phyloP scores from a whole-genome alignment of 129 eudicot genomes.

The Glebionis coronaria region DNA sequence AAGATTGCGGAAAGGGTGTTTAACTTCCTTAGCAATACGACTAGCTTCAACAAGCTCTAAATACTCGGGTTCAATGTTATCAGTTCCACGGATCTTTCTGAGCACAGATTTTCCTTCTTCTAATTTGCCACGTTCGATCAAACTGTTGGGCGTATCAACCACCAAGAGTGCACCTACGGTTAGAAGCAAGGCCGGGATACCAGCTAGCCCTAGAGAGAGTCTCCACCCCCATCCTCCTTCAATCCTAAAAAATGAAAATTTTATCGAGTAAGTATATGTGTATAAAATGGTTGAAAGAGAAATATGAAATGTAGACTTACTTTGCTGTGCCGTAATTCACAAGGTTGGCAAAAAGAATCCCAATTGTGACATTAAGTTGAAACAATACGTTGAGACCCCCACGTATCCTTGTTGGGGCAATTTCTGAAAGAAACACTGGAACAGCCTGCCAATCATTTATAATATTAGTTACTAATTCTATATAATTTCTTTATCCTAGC shows the following conservation, averaged over 20 bases:
- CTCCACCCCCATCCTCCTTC: constrained; percentile 96
- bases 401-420: constrained; percentile 91
- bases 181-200: constrained; percentile 70
- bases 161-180: constrained; percentile 78
- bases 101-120: constrained; percentile 90
- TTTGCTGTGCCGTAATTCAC: constrained; percentile 80
- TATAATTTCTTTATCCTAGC: background rate
- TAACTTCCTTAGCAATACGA: constrained; percentile 61
- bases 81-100: constrained; percentile 65
- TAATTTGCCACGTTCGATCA: constrained; percentile 79
- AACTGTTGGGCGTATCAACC: constrained; percentile 89
- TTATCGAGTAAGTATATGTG: background rate
- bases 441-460: constrained; percentile 58
- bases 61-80: constrained; percentile 83
- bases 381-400: constrained; percentile 90
- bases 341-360: constrained; percentile 88
- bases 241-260: constrained; percentile 39
- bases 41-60: constrained; percentile 85
- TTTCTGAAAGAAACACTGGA: constrained; percentile 88
- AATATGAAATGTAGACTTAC: constrained; percentile 34
- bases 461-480: too few species aligned
- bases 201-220: constrained; percentile 85
- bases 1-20: constrained; percentile 89
- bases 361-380: constrained; percentile 89
- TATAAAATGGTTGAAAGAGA: background rate